These are phyloP conservation scores for Suillus subaureus DNA, from an alignment of 768 basidiomycete species.

Conservation along the genomic window DNA sequence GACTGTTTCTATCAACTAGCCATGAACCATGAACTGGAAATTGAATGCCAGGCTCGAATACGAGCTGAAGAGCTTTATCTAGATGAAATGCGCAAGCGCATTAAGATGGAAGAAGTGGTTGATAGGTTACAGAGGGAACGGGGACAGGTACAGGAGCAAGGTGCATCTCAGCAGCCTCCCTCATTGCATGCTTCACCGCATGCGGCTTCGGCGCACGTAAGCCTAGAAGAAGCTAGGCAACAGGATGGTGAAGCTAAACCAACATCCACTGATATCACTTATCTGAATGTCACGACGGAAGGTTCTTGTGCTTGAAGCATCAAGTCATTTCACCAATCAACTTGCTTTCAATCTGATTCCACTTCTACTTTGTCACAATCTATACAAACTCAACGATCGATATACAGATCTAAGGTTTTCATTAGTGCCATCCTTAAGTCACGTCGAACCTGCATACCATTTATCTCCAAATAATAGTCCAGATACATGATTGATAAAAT, in stretches of 20 bases:
- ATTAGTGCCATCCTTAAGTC: neutral
- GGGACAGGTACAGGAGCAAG: conserved; percentile 6
- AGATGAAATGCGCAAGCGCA: conserved; percentile 33
- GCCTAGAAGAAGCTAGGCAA: neutral
- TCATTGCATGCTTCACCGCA: neutral
- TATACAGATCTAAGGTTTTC: neutral
- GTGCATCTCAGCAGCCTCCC: neutral
- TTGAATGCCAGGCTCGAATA: conserved; percentile 34
- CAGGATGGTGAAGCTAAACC: neutral
- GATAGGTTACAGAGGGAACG: conserved; percentile 19
- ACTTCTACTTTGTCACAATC: neutral
- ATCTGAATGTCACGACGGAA: neutral
- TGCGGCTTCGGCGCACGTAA: neutral
- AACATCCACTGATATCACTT: neutral
- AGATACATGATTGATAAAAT: conserved; percentile 8
- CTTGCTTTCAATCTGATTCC: neutral
- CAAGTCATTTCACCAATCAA: neutral
- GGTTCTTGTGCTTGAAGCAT: neutral
- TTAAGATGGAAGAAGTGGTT: conserved; percentile 31
- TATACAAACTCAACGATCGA: neutral
- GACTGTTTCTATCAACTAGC: conserved; percentile 13
- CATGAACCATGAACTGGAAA: conserved; percentile 37
- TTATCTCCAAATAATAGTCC: conserved; percentile 1
- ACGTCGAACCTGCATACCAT: neutral
- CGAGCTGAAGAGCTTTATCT: conserved; percentile 35